Evolutionary conservation across 257 asterid genomes (phyloP).

Genomic region (Ehretia macrophylla): DNA sequence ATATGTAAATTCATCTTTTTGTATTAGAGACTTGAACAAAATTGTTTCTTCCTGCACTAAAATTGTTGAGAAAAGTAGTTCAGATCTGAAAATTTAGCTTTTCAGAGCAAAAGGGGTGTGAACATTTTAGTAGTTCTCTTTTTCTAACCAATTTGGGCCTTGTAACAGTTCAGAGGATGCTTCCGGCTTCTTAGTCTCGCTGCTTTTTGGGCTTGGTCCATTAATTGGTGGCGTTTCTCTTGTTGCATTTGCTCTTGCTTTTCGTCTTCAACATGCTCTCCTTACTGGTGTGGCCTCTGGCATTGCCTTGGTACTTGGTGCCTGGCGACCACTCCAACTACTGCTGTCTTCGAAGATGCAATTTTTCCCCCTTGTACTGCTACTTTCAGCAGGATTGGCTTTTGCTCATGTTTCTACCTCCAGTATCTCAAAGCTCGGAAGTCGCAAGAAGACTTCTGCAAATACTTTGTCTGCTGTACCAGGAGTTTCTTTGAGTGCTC

Average conservation of each 20-base stretch:
- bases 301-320: slow-evolving; percentile 77
- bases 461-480: slow-evolving; percentile 42
- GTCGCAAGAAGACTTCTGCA: slow-evolving; percentile 62
- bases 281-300: slow-evolving; percentile 93
- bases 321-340: slow-evolving; percentile 91
- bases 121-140: background rate
- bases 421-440: slow-evolving; percentile 41
- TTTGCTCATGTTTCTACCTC: slow-evolving; percentile 49
- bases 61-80: too few relatives aligned
- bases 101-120: too few relatives aligned
- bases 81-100: too few relatives aligned
- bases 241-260: slow-evolving; percentile 71
- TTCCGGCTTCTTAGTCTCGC: slow-evolving; percentile 82
- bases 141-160: slow-evolving; percentile 9
- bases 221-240: slow-evolving; percentile 82
- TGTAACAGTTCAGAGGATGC: slow-evolving; percentile 85
- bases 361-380: slow-evolving; percentile 48
- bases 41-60: too few relatives aligned
- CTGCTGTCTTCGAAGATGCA: slow-evolving; percentile 69
- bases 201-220: slow-evolving; percentile 90
- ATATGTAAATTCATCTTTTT: too few relatives aligned
- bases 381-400: slow-evolving; percentile 50
- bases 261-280: slow-evolving; percentile 83
- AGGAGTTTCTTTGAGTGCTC: slow-evolving; percentile 53
- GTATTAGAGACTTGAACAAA: too few relatives aligned